phyloP scores from a whole-genome alignment of 495 filamentous ascomycete genomes.

The Glonium stellatum region DNA sequence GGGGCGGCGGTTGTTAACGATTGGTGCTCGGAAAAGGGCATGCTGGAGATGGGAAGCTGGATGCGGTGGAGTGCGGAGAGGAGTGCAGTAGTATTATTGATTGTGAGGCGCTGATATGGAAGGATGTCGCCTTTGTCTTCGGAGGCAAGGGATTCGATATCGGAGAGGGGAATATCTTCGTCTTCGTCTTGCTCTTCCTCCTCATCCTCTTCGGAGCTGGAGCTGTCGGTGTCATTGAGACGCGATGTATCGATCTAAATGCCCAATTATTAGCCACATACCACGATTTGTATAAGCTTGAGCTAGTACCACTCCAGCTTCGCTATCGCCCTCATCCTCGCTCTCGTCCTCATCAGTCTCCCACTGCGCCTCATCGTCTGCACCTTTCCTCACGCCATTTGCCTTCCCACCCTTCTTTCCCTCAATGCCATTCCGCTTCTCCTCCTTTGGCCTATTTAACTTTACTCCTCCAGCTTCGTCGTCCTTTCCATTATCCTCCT shows the following conservation, averaged over 20 bases:
- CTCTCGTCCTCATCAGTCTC: conserved; percentile 33
- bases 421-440: conserved; percentile 12
- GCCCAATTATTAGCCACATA: conserved; percentile 37
- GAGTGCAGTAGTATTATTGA: conserved; percentile 91
- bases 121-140: conserved; percentile 80
- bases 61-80: conserved; percentile 49
- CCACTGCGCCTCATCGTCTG: conserved; percentile 16
- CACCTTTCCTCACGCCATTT: conserved; percentile 5
- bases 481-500: conserved; percentile 35
- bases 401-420: conserved; percentile 20
- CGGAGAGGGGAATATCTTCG: conserved; percentile 75
- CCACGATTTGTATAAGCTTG: conserved; percentile 20
- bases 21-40: conserved; percentile 61
- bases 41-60: conserved; percentile 50
- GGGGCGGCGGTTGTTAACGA: conserved; percentile 49
- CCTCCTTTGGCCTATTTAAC: neutral
- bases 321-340: conserved; percentile 21
- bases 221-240: conserved; percentile 27
- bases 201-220: conserved; percentile 31
- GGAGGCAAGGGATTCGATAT: conserved; percentile 67
- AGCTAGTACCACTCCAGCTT: conserved; percentile 23
- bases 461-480: conserved; percentile 13
- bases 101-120: conserved; percentile 86
- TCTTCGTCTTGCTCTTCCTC: conserved; percentile 44
- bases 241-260: conserved; percentile 21